A percentile compares a stretch with the other conserved stretches of the same genome.
Evolutionary conservation across 2,329 filamentous ascomycete genomes (phyloP).

Genomic region (Cercospora sp.): DNA sequence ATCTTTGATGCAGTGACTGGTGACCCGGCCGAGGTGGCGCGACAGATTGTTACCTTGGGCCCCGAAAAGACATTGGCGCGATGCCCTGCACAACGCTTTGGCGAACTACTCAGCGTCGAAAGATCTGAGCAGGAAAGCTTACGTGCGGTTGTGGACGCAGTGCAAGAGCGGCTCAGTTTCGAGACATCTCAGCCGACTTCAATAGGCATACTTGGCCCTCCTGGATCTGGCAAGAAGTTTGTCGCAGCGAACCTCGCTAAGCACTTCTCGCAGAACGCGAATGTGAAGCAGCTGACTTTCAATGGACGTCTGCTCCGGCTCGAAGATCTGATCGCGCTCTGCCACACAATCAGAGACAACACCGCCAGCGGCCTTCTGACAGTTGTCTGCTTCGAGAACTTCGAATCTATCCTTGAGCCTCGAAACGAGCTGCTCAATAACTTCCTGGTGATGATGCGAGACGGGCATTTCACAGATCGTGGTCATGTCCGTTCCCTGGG

Average conservation of each 20-base stretch:
- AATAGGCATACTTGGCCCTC: conserved; percentile 35
- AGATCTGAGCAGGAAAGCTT: conserved; percentile 37
- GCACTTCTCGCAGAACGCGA: conserved; percentile 29
- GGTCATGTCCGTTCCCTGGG: conserved; percentile 34
- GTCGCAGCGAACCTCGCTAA: conserved; percentile 35
- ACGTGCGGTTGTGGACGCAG: conserved; percentile 34
- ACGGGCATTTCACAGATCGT: conserved; percentile 35
- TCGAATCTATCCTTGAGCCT: conserved; percentile 34
- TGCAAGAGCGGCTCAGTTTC: conserved; percentile 34
- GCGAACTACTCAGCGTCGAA: conserved; percentile 34
- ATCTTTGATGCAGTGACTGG: conserved; percentile 38
- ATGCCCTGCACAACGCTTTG: conserved; percentile 35
- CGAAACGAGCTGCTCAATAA: conserved; percentile 32
- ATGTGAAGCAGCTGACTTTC: conserved; percentile 32
- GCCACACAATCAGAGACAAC: conserved; percentile 36
- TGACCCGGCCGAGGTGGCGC: conserved; percentile 37
- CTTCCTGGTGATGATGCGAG: conserved; percentile 36
- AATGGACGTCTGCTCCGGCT: conserved; percentile 34
- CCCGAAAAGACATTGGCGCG: conserved; percentile 35
- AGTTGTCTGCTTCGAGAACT: conserved; percentile 38
- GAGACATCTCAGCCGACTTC: conserved; percentile 32
- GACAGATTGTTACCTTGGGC: conserved; percentile 36
- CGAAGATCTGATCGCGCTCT: conserved; percentile 34
- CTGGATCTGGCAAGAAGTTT: conserved; percentile 39
- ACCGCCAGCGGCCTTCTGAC: conserved; percentile 32